Evolutionary conservation across 306 rosid genomes (phyloP), one percentile per base, ranked within the genome.

Genomic region (Malus orientalis): DNA sequence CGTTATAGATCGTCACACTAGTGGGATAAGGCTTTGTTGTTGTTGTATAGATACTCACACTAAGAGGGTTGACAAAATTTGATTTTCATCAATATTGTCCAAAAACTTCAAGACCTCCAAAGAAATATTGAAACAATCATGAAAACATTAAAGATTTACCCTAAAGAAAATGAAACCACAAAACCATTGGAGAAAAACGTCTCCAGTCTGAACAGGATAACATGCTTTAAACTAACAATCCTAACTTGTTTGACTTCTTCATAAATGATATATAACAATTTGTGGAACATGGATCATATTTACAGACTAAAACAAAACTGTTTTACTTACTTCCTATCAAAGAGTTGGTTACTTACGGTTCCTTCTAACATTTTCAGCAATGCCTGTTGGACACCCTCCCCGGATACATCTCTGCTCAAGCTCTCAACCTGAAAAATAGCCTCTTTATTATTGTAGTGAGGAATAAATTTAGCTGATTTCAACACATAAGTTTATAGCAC

Each of bases 331-430:
- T 12, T 60, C 32, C 33, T 60, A 60, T 23, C 6, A 55, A 68
- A 67, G 63, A 55, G 47, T 54, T 74, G 74, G 71, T 76, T 54
- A 79, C 90, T 78, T 80, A 91, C 93, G 22, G 87, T 91, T 88
- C 96, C 91, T 85, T 91, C 96, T 69, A 88, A 81, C 91, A 91
- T 91, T 91, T 88, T 91, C 38, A 91, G 84, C 40, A 91, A 76
- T 77, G 96, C 91, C 80, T 91, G 96, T 61, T 91, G 93, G 73
- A 91, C 96, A 54, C 96, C 92, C 86, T 90, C 96, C 61, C 92
- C 92, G 40, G 96, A 88, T 57, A 90, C 96, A 81, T 91, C 96
- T 84, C 96, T 89, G 77, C 93, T 87, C 57, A 71, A 15, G 85
- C 84, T 81, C 73, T 88, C 91, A 27, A 77, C 81, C 96, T 90